These are phyloP conservation scores for Cercophora samala DNA, from an alignment of 495 filamentous ascomycete species.

Conservation along the genomic window DNA sequence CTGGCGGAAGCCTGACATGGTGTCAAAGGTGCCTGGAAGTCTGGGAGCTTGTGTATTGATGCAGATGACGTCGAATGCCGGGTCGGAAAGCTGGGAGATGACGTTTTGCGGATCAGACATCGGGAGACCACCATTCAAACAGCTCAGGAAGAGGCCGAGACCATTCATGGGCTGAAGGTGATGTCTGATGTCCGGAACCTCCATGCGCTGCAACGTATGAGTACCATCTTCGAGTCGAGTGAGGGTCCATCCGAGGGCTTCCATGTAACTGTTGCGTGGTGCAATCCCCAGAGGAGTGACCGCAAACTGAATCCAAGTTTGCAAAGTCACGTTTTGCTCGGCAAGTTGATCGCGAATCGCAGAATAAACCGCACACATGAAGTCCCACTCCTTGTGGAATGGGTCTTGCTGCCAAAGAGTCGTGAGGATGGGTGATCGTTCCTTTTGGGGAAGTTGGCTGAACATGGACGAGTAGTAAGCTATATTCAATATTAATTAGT, in stretches of 20 bases:
- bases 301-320: constrained; percentile 27
- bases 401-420: constrained; percentile 26
- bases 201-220: constrained; percentile 21
- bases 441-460: constrained; percentile 17
- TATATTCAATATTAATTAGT: not conserved
- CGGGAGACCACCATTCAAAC: constrained; percentile 25
- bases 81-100: constrained; percentile 23
- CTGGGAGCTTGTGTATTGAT: constrained; percentile 20
- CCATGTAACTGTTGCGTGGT: constrained; percentile 25
- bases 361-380: constrained; percentile 31
- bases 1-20: constrained; percentile 12
- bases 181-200: constrained; percentile 6
- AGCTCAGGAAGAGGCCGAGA: constrained; percentile 26
- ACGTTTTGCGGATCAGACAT: constrained; percentile 22
- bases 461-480: constrained; percentile 21
- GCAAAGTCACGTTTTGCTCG: constrained; percentile 22
- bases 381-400: constrained; percentile 31
- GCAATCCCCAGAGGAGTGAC: constrained; percentile 24
- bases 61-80: constrained; percentile 26
- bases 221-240: constrained; percentile 20
- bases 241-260: constrained; percentile 24
- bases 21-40: constrained; percentile 4
- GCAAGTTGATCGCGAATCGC: constrained; percentile 23
- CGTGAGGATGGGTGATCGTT: constrained; percentile 26
- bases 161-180: constrained; percentile 27